Evolutionary conservation across 2,329 filamentous ascomycete species (phyloP), one percentile per base, ranked within the genome.

Genomic region (Aspergillus felis): DNA sequence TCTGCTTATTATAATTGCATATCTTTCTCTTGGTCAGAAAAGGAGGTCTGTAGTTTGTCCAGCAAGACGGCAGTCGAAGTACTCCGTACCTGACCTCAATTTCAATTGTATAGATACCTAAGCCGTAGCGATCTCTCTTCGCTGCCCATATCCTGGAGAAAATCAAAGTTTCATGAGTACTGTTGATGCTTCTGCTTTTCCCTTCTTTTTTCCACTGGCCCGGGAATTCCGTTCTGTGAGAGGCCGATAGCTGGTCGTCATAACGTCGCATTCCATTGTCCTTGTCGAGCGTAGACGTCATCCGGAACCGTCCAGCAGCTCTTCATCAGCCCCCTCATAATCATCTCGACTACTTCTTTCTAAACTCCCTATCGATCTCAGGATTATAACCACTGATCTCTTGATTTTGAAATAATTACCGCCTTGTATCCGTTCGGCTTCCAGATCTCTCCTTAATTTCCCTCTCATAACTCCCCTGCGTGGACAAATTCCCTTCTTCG

Each of bases 241-340:
- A 38, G 28, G 24, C 12, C 25, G 41, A 35, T 3, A 17, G 14
- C 46, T 56, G 29, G 55, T 55, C 60, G 64, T 65, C 64, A 64
- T 64, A 61, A 55, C 61, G 62, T 66, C 63, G 61, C 59, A 65
- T 62, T 54, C 41, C 22, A 32, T 32, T 29, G 51, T 41, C 42
- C 51, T 56, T 47, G 48, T 49, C 56, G 59, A 61, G 61, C 54
- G 69, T 71, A 70, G 71, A 74, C 71, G 71, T 74, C 71, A 74
- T 74, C 68, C 65, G 60, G 60, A 66, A 63, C 60, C 59, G 58
- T 57, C 59, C 28, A 47, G n/a, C 17, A 56, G 51, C 22, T 27
- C 9, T 55, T 20, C 44, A 8, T 50, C 28, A 3, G 32, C 38
- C 38, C 46, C 50, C 35, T 25, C 8, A 50, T 28, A 28, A 44